phyloP scores from a whole-genome alignment of 2,329 filamentous ascomycete genomes.

The Huntiella bhutanensis region DNA sequence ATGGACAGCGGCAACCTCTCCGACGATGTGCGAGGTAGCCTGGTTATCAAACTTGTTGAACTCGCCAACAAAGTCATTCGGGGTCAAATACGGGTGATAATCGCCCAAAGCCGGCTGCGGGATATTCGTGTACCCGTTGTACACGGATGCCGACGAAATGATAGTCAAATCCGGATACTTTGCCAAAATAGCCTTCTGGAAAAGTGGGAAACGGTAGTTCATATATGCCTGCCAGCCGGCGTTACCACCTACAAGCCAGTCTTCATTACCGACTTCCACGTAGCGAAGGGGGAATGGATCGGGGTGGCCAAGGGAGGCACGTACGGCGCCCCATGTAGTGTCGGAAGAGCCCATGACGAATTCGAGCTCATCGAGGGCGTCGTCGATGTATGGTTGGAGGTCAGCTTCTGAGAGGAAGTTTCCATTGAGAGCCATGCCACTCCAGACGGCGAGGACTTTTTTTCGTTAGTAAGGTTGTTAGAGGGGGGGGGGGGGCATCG shows the following conservation, averaged over 20 bases:
- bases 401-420: constrained; percentile 30
- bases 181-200: constrained; percentile 38
- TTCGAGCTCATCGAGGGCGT: constrained; percentile 43
- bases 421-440: constrained; percentile 35
- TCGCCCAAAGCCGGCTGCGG: constrained; percentile 26
- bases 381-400: constrained; percentile 37
- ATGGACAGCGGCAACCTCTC: constrained; percentile 33
- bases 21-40: constrained; percentile 19
- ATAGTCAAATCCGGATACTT: constrained; percentile 38
- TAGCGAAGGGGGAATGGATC: constrained; percentile 41
- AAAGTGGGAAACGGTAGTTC: constrained; percentile 37
- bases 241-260: constrained; percentile 35
- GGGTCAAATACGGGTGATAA: constrained; percentile 33
- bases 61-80: constrained; percentile 28
- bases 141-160: constrained; percentile 29
- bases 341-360: constrained; percentile 36
- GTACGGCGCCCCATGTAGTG: constrained; percentile 36
- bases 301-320: constrained; percentile 40
- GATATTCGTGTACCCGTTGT: constrained; percentile 22
- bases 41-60: constrained; percentile 36
- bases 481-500: not conserved
- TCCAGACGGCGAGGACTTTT: constrained; percentile 35
- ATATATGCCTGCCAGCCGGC: constrained; percentile 28
- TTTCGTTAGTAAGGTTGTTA: not conserved
- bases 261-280: constrained; percentile 51